Evolutionary conservation across 2,329 filamentous ascomycete species (phyloP), one percentile per base, ranked within the genome.

Genomic region (Sclerotinia sclerotiorum): DNA sequence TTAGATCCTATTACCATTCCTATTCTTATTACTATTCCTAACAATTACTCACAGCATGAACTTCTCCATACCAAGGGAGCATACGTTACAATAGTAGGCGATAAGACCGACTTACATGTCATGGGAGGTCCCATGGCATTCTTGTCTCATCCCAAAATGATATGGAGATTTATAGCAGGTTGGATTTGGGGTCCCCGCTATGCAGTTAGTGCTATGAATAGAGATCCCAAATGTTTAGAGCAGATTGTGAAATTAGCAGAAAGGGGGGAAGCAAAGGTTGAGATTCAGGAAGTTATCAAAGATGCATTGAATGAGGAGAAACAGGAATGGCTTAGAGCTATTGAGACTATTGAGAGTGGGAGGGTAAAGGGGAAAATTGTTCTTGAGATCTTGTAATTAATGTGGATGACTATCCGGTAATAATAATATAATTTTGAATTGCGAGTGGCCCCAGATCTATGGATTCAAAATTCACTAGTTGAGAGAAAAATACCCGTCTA

Each of bases 81-180:
- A 56, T 77, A 76, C 46, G 70, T 75, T n/a, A 76, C 75, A 0
- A 75, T 76, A 46, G 76, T 76, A 7, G 76, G 76, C 17, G 74
- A 76, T 55, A 76, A 75, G 68, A 73, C 73, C 2, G 67, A 74
- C 48, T 65, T 73, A 1, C 73, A 72, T 42, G 65, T 35, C 1
- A 57, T 75, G 1, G 74, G 74, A 2, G 76, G 75, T 2, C 74
- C 76, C 46, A 61, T 76, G 17, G 75, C 74, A 8, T 76, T 75
- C 61, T 64, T 77, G n/a, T 73, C 68, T 5, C 70, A 66, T 44
- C 75, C 76, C 3, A 44, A 49, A 13, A 73, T 75, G 67, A 67
- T 75, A 11, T 32, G 74, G 39, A 72, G 75, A 42, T 75, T 72
- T 44, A 70, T 77, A 56, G 72, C 73, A 65, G 75, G 74, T 19